Conservation (phyloP, 139 green algal species). For the Chlamydomonas urium region DNA sequence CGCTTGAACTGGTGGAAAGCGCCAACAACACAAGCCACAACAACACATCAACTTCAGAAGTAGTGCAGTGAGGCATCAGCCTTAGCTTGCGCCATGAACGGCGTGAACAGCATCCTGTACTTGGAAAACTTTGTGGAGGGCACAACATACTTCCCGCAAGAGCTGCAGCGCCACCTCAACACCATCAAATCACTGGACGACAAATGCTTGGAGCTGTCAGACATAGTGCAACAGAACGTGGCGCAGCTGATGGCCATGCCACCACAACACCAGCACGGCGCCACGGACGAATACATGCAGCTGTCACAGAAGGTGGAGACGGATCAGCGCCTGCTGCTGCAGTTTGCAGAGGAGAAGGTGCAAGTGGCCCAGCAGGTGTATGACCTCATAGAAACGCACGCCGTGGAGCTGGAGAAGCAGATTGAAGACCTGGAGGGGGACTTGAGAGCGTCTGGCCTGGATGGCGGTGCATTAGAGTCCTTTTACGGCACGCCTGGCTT, state of each 20-base stretch:
- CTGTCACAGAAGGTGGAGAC: not conserved
- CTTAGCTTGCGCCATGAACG: too few species aligned
- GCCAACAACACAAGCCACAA: too few species aligned
- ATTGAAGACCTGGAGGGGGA: slow-evolving; percentile 54
- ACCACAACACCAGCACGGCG: slow-evolving; percentile 13
- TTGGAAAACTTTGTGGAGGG: slow-evolving; percentile 72
- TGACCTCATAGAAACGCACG: slow-evolving; percentile 67
- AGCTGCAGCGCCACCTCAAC: slow-evolving; percentile 67
- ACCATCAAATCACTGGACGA: slow-evolving; percentile 75
- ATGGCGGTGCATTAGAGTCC: too few species aligned
- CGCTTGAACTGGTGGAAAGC: too few species aligned
- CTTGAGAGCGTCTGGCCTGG: slow-evolving; percentile 17
- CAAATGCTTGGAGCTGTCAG: slow-evolving; percentile 39
- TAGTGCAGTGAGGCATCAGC: too few species aligned
- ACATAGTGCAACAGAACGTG: slow-evolving; percentile 33
- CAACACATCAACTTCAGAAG: too few species aligned
- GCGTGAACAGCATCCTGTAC: too few species aligned
- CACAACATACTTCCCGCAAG: slow-evolving; percentile 50
- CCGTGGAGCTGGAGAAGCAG: slow-evolving; percentile 53
- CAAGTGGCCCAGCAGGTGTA: slow-evolving; percentile 53
- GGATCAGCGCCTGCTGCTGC: slow-evolving; percentile 61
- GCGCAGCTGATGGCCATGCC: slow-evolving; percentile 26
- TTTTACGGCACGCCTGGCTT: slow-evolving; percentile 3
- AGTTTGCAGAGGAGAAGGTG: slow-evolving; percentile 79
- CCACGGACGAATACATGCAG: slow-evolving; percentile 20